Percentiles rank a stretch among this genome's conserved stretches.
Evolutionary conservation across 805 yeast genomes (phyloP).

Genomic region (Candida pseudofarinosa): DNA sequence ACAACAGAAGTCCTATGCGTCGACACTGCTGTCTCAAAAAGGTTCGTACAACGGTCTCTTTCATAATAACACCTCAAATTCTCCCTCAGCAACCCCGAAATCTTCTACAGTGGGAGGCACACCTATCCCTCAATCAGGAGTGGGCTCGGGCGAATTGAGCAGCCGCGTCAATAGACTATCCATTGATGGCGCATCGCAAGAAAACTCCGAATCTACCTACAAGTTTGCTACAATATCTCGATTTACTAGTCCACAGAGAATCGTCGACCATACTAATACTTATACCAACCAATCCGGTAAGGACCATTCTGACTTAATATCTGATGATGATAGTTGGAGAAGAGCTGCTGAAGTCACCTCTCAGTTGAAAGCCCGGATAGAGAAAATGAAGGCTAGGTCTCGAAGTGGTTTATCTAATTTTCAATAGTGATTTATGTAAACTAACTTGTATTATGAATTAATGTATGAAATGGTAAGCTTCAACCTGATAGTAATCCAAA

Average conservation of each 20-base stretch:
- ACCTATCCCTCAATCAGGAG: neutral
- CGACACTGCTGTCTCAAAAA: constrained; percentile 4
- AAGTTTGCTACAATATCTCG: neutral
- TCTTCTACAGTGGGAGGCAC: neutral
- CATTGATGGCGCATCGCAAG: constrained; percentile 23
- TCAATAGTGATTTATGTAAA: neutral
- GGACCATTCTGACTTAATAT: constrained; percentile 30
- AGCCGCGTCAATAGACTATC: constrained; percentile 39
- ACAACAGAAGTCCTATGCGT: constrained; percentile 15
- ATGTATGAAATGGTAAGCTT: neutral
- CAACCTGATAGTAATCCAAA: too few relatives aligned
- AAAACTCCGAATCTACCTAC: constrained; percentile 3
- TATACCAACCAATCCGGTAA: constrained; percentile 4
- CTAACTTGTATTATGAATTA: neutral
- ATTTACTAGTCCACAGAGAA: constrained; percentile 15
- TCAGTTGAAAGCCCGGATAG: constrained; percentile 81
- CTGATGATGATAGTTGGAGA: constrained; percentile 72
- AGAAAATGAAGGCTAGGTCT: constrained; percentile 75
- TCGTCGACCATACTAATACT: constrained; percentile 12
- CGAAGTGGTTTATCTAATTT: constrained; percentile 9
- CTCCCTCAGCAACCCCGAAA: neutral
- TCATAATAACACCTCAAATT: neutral
- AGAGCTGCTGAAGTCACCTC: constrained; percentile 88
- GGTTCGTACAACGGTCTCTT: constrained; percentile 1
- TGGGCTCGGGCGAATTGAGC: constrained; percentile 34